Evolutionary conservation across 495 filamentous ascomycete genomes (phyloP).

Genomic region (Staphylotrichum tortipilum): DNA sequence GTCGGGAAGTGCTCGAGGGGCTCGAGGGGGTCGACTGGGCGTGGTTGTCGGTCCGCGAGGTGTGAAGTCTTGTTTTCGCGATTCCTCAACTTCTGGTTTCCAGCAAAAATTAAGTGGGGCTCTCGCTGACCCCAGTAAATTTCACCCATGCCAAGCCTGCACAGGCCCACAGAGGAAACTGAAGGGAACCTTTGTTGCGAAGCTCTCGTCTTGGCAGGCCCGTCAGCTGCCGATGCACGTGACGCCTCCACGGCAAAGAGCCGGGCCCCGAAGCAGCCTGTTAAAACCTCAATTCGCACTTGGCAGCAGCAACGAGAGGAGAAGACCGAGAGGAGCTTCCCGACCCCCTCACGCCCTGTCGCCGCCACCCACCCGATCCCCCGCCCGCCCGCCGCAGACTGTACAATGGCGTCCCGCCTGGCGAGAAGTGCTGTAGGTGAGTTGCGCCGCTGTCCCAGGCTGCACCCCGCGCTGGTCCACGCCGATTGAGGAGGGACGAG

Average conservation of each 20-base stretch:
- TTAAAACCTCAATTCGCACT: slow-evolving; percentile 45
- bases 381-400: too few relatives aligned
- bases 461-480: not conserved
- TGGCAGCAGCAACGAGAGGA: slow-evolving; percentile 20
- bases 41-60: not conserved
- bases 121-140: too few relatives aligned
- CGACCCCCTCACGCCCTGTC: slow-evolving; percentile 31
- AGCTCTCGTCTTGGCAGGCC: too few relatives aligned
- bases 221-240: slow-evolving; percentile 20
- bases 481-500: slow-evolving; percentile 17
- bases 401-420: slow-evolving; percentile 91
- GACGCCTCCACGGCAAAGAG: slow-evolving; percentile 23
- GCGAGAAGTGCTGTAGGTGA: slow-evolving; percentile 85
- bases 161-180: too few relatives aligned
- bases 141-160: not conserved
- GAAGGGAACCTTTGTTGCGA: too few relatives aligned
- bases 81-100: not conserved
- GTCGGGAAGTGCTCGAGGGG: too few relatives aligned
- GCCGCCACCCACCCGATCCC: slow-evolving; percentile 32
- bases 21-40: too few relatives aligned
- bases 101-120: slow-evolving; percentile 25
- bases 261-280: slow-evolving; percentile 27
- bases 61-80: not conserved
- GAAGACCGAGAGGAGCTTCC: too few relatives aligned
- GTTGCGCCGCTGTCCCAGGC: slow-evolving; percentile 28